phyloP scores from a whole-genome alignment of 148 eudicot species.

The Rhododendron ferrugineum region DNA sequence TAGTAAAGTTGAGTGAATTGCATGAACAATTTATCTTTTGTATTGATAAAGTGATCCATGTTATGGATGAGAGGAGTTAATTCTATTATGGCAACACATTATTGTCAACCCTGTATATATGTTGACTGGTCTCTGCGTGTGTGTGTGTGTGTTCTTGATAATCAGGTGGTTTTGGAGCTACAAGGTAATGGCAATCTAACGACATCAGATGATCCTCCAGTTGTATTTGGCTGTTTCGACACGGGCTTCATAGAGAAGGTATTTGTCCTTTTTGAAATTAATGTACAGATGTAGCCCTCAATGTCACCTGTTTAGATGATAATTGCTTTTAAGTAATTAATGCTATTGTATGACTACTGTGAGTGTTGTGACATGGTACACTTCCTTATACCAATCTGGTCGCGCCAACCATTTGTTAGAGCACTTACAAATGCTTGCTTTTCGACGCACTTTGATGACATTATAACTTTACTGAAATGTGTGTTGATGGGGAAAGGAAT shows the following conservation, averaged over 20 bases:
- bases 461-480: background rate
- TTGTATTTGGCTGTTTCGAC: conserved; percentile 71
- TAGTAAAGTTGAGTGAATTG: background rate
- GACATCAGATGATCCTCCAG: conserved; percentile 87
- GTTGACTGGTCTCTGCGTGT: background rate
- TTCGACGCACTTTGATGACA: background rate
- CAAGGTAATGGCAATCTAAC: conserved; percentile 67
- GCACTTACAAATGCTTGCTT: background rate
- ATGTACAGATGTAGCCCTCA: background rate
- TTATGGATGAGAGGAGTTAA: background rate
- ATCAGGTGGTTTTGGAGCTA: conserved; percentile 78
- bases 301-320: background rate
- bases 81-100: background rate
- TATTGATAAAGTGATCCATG: background rate
- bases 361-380: background rate
- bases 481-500: background rate
- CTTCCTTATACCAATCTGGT: background rate
- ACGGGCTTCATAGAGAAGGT: conserved; percentile 69
- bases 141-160: background rate
- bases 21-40: background rate
- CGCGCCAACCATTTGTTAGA: background rate
- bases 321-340: background rate
- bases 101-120: background rate
- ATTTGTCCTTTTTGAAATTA: background rate
- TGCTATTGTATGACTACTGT: background rate